Percentiles rank a stretch among this genome's conserved stretches.
phyloP scores from a whole-genome alignment of 257 asterid genomes.

The Solanum okadae region DNA sequence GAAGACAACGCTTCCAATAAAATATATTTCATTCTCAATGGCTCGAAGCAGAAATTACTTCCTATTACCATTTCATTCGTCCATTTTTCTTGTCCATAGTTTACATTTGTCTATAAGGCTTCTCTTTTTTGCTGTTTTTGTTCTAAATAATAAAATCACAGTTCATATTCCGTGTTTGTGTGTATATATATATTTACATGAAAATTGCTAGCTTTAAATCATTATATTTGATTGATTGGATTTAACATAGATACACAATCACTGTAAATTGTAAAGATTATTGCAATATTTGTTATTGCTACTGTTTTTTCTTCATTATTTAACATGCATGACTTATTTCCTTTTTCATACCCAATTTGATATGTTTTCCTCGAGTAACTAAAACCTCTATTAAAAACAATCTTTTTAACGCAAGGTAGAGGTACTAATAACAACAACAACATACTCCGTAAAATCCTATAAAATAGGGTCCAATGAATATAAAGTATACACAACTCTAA shows the following conservation, averaged over 20 bases:
- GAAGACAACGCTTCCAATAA: rapidly evolving
- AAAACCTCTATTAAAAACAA: too few relatives aligned
- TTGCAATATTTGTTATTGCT: too few relatives aligned
- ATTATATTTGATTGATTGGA: not conserved
- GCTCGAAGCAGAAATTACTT: conserved; percentile 44
- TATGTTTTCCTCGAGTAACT: too few relatives aligned
- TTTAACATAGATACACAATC: not conserved
- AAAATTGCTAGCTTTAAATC: not conserved
- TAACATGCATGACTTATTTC: not conserved
- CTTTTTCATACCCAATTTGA: not conserved
- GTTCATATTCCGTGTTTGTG: not conserved
- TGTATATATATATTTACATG: not conserved
- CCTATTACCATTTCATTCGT: not conserved
- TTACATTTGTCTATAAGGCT: not conserved
- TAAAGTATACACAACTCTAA: too few relatives aligned
- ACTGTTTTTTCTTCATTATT: too few relatives aligned
- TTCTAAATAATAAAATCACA: not conserved
- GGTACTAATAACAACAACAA: too few relatives aligned
- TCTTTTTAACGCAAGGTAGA: too few relatives aligned
- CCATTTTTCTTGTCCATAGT: not conserved
- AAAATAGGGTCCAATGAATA: rapidly evolving
- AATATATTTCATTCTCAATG: not conserved
- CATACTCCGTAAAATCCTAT: not conserved
- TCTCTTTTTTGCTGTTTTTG: not conserved
- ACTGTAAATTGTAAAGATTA: not conserved